Percentiles rank a stretch among this genome's conserved stretches.
These are phyloP conservation scores for Colletotrichum chrysophilum DNA, from an alignment of 2,329 filamentous ascomycete species.

Conservation along the genomic window DNA sequence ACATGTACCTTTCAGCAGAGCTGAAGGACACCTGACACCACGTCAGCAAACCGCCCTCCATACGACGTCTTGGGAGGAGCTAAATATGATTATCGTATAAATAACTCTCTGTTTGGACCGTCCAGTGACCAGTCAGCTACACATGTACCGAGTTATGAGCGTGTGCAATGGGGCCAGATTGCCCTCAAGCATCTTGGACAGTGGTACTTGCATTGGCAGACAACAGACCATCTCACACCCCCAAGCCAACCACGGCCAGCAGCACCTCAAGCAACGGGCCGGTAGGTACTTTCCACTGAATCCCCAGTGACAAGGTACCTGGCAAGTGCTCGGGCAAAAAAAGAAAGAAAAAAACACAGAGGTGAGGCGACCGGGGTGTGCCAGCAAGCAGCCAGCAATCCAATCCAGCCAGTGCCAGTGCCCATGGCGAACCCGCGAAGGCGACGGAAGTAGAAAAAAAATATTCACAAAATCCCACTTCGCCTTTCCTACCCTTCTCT, in stretches of 20 bases:
- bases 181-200: neutral
- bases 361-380: conserved; percentile 2
- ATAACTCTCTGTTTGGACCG: neutral
- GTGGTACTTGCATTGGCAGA: neutral
- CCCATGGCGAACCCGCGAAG: conserved; percentile 16
- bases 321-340: conserved; percentile 7
- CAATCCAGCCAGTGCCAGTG: neutral
- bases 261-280: too few relatives aligned
- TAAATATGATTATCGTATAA: neutral
- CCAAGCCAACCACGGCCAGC: too few relatives aligned
- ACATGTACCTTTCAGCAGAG: neutral
- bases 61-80: neutral
- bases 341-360: neutral
- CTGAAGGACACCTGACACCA: neutral
- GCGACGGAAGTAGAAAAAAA: conserved; percentile 17
- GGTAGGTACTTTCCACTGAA: neutral
- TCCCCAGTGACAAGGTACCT: neutral
- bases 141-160: neutral
- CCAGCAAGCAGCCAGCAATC: neutral
- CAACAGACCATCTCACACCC: neutral
- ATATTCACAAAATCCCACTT: conserved; percentile 22
- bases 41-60: neutral
- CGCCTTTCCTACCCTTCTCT: conserved; percentile 15
- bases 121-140: neutral
- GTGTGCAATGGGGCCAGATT: neutral